These are phyloP conservation scores for Ceratocystiopsis minuta DNA, from an alignment of 2,329 filamentous ascomycete species.

Conservation along the genomic window DNA sequence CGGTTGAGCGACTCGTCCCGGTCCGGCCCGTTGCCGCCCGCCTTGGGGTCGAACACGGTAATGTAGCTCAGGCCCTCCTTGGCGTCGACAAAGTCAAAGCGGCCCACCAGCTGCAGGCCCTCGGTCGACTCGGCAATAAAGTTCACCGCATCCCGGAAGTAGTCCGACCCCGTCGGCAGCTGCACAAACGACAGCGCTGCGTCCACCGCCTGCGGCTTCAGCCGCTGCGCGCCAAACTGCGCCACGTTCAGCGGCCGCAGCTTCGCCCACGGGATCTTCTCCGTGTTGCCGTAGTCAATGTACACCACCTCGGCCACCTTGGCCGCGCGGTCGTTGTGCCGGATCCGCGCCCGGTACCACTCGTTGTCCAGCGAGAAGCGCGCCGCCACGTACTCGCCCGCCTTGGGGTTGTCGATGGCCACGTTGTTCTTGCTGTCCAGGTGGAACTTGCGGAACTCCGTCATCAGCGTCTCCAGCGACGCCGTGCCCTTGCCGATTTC, in stretches of 20 bases:
- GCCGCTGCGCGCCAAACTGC: slow-evolving; percentile 63
- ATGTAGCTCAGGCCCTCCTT: slow-evolving; percentile 72
- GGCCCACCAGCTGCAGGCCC: slow-evolving; percentile 65
- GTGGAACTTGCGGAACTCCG: slow-evolving; percentile 79
- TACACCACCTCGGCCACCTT: slow-evolving; percentile 85
- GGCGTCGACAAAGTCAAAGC: slow-evolving; percentile 66
- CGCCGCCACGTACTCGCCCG: slow-evolving; percentile 79
- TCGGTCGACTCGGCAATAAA: slow-evolving; percentile 61
- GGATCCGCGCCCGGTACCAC: slow-evolving; percentile 87
- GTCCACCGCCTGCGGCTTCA: slow-evolving; percentile 75
- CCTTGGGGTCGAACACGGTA: slow-evolving; percentile 67
- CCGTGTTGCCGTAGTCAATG: slow-evolving; percentile 91
- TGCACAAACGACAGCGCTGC: slow-evolving; percentile 79
- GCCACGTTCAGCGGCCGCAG: slow-evolving; percentile 64
- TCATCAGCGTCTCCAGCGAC: slow-evolving; percentile 75
- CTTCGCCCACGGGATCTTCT: slow-evolving; percentile 68
- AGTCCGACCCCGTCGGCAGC: slow-evolving; percentile 60
- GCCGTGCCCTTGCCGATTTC: slow-evolving; percentile 74
- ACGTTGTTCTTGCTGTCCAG: slow-evolving; percentile 64
- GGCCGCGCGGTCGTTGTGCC: slow-evolving; percentile 78
- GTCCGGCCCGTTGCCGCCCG: slow-evolving; percentile 32
- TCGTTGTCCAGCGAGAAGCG: slow-evolving; percentile 77
- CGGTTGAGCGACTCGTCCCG: slow-evolving; percentile 73
- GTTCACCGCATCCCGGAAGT: slow-evolving; percentile 60
- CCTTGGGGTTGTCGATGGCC: slow-evolving; percentile 64